phyloP scores from a whole-genome alignment of 495 filamentous ascomycete species.

The Pseudomonodictys pantanalensis region DNA sequence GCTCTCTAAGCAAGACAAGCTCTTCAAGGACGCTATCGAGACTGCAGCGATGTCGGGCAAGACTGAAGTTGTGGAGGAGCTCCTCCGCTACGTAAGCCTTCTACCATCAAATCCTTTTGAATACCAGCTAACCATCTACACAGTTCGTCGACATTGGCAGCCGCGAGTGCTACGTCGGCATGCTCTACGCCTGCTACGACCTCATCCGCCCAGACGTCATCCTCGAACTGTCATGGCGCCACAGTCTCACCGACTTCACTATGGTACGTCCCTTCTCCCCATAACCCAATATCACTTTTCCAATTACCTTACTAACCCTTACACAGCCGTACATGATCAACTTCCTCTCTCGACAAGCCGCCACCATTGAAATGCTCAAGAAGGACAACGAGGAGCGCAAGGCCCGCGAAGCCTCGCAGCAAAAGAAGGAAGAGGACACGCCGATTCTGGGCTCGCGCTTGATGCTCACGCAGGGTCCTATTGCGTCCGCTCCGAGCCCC shows the following conservation, averaged over 20 bases:
- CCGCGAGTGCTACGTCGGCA: constrained; percentile 97
- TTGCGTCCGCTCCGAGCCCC: constrained; percentile 52
- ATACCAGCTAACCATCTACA: constrained; percentile 19
- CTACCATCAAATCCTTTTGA: not conserved
- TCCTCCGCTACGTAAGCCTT: constrained; percentile 88
- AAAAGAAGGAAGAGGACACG: constrained; percentile 85
- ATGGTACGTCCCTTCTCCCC: constrained; percentile 54
- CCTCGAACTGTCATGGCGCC: constrained; percentile 95
- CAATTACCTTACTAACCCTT: constrained; percentile 20
- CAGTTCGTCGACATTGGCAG: constrained; percentile 99
- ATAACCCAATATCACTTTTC: not conserved
- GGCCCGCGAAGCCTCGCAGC: constrained; percentile 75
- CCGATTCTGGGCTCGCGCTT: constrained; percentile 91
- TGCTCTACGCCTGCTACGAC: constrained; percentile 98
- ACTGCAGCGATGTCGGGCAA: constrained; percentile 94
- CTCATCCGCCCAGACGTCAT: constrained; percentile 88
- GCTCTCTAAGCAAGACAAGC: constrained; percentile 97
- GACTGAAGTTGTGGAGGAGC: constrained; percentile 86
- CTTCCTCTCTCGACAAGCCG: constrained; percentile 84
- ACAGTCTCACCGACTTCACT: constrained; percentile 92
- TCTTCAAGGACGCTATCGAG: constrained; percentile 99
- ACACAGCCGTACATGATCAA: constrained; percentile 92
- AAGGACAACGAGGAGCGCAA: constrained; percentile 98
- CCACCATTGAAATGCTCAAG: constrained; percentile 78
- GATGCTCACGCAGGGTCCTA: constrained; percentile 95